Evolutionary conservation across 2,329 filamentous ascomycete genomes (phyloP).

Genomic region (Truncatella angustata): DNA sequence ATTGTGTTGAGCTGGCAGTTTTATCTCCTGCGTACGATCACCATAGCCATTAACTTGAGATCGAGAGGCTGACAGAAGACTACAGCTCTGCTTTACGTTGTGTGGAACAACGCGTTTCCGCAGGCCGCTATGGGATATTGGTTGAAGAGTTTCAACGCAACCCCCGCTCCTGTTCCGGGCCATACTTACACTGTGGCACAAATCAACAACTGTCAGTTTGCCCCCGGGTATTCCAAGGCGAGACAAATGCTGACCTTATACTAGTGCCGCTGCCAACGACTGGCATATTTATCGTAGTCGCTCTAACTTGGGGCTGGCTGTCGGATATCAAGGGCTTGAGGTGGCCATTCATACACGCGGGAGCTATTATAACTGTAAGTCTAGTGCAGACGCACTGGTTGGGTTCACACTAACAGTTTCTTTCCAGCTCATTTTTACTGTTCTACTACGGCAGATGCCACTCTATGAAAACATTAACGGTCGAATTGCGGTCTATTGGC

Average conservation of each 20-base stretch:
- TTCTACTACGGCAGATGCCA: neutral
- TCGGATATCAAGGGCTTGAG: neutral
- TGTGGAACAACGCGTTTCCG: constrained; percentile 4
- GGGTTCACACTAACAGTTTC: neutral
- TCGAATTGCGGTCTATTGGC: neutral
- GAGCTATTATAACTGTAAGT: neutral
- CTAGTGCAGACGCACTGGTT: neutral
- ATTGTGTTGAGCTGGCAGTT: neutral
- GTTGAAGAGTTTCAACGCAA: constrained; percentile 6
- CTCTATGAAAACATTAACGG: neutral
- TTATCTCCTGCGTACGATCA: neutral
- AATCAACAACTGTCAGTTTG: constrained; percentile 2
- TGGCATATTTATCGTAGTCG: neutral
- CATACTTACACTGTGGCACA: neutral
- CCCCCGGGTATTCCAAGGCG: too few species aligned
- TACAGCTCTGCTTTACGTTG: neutral
- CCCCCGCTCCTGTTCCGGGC: neutral
- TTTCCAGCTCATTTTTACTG: neutral
- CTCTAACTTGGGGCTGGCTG: neutral
- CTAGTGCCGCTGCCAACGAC: neutral
- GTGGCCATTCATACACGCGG: constrained; percentile 1
- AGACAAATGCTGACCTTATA: neutral
- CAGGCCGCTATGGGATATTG: constrained; percentile 3
- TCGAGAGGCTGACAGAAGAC: neutral
- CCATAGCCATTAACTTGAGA: neutral